Evolutionary conservation across 2,329 filamentous ascomycete species (phyloP), one percentile per base, ranked within the genome.

Genomic region (Stagonosporopsis vannaccii): DNA sequence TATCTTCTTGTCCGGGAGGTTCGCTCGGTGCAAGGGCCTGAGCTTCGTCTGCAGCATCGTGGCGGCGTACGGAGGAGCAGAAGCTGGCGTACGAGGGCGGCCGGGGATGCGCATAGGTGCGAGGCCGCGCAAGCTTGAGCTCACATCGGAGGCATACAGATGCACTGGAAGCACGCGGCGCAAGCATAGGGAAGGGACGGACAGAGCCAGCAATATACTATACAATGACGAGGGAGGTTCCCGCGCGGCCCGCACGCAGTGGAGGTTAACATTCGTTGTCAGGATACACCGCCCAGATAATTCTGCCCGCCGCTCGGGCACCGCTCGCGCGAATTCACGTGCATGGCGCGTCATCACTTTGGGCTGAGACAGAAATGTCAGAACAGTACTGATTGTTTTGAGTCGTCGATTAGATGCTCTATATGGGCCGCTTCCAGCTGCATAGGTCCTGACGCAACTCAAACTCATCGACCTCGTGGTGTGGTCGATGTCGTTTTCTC

Each of bases 401-500:
- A 3, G 3, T 17, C 7, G 23, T 17, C 17, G 20, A 19, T 7
- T 4, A 13, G 1, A 30, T 28, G 3, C 11, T 12, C 13, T 51
- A 67, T 15, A 61, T 60, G 19, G 65, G 62, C 19, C 80, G 67
- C 30, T 65, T 71, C 80, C 81, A 82, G 51, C 79, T 81, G 43
- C 77, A 72, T 60, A 82, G 52, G 62, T 82, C 79, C 33, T 81
- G 78, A 42, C 80, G 69, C 39, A 81, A 62, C 41, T 81, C 79
- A 53, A 81, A 77, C 65, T 83, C 81, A 44, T 82, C 78, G 28
- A 82, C 70, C 62, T 82, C 80, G 28, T 78, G 74, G 13, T 71
- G 65, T 19, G 68, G 68, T 52, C 72, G 75, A 42, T 72, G 65
- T 26, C 71, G 67, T 43, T 71, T 68, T 51, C 66, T 62, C 53